phyloP scores from a whole-genome alignment of 2,329 filamentous ascomycete species.

The Dothidotthia symphoricarpi region DNA sequence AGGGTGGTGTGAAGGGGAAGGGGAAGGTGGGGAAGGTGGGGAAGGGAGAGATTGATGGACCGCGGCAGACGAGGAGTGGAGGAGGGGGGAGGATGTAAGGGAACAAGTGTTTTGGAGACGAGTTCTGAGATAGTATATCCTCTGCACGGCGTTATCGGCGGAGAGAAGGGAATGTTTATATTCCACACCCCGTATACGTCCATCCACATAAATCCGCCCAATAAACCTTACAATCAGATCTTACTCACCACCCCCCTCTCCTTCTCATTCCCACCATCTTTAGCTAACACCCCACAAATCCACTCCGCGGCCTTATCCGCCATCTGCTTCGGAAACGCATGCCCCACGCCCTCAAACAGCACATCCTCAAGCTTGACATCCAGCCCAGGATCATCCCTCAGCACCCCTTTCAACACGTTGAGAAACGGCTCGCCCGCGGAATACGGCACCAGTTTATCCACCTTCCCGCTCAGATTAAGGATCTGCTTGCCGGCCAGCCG shows the following conservation, averaged over 20 bases:
- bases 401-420: conserved; percentile 59
- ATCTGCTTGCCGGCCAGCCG: conserved; percentile 46
- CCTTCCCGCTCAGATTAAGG: conserved; percentile 56
- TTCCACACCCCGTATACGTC: background rate
- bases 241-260: conserved; percentile 1
- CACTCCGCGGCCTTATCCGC: conserved; percentile 64
- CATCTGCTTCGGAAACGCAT: conserved; percentile 69
- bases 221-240: too few species aligned
- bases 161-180: too few species aligned
- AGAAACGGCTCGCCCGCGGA: conserved; percentile 60
- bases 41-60: background rate
- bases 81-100: too few species aligned
- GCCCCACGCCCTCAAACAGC: conserved; percentile 67
- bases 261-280: conserved; percentile 2
- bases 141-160: too few species aligned
- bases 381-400: conserved; percentile 50
- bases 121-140: too few species aligned
- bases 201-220: background rate
- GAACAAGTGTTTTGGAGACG: too few species aligned
- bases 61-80: background rate
- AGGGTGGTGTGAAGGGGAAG: background rate
- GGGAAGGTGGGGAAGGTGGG: background rate
- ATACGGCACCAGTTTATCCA: conserved; percentile 73
- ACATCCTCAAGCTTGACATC: conserved; percentile 61
- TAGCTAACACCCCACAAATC: conserved; percentile 48